phyloP scores from a whole-genome alignment of 2,329 filamentous ascomycete genomes.

The Cercospora sp. region DNA sequence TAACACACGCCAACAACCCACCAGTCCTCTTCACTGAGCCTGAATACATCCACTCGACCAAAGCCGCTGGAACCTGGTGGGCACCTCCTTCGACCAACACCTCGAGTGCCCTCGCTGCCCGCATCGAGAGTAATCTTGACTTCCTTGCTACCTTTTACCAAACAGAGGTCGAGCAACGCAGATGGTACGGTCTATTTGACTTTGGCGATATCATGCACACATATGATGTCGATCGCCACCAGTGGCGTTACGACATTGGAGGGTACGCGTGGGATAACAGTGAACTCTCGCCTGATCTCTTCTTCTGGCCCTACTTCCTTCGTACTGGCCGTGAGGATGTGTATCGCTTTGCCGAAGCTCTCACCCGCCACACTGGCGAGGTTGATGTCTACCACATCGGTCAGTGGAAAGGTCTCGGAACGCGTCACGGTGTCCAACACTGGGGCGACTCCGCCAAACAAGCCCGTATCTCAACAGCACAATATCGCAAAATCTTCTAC shows the following conservation, averaged over 20 bases:
- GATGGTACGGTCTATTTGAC: constrained; percentile 66
- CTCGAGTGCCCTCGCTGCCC: constrained; percentile 36
- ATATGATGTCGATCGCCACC: constrained; percentile 60
- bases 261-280: constrained; percentile 68
- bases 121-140: constrained; percentile 56
- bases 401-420: constrained; percentile 60
- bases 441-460: constrained; percentile 64
- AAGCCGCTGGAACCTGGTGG: constrained; percentile 60
- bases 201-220: constrained; percentile 65
- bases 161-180: constrained; percentile 56
- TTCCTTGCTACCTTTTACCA: constrained; percentile 60
- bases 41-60: constrained; percentile 53
- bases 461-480: constrained; percentile 59
- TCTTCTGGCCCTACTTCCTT: constrained; percentile 64
- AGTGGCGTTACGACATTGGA: constrained; percentile 64
- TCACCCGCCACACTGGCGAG: constrained; percentile 61
- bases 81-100: constrained; percentile 40
- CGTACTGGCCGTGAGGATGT: constrained; percentile 59
- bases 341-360: constrained; percentile 60
- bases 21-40: constrained; percentile 55
- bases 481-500: constrained; percentile 60
- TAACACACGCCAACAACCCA: constrained; percentile 53
- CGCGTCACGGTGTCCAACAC: constrained; percentile 64
- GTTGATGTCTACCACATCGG: constrained; percentile 65
- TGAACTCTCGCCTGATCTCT: constrained; percentile 63